Conservation (phyloP, 2,329 filamentous ascomycete genomes). For the Fusarium beomiforme region DNA sequence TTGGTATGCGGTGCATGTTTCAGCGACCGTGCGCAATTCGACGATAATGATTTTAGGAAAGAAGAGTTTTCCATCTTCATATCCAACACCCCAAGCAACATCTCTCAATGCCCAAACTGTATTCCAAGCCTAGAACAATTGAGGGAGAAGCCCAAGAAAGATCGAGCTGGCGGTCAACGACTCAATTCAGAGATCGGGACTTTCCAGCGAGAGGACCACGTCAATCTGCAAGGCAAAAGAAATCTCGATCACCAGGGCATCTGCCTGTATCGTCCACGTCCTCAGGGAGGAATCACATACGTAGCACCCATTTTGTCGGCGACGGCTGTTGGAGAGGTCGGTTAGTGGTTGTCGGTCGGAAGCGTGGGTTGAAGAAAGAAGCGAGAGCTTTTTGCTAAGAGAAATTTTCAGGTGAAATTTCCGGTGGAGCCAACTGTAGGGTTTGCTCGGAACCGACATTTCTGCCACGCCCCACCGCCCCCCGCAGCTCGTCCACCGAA, state of each 20-base stretch:
- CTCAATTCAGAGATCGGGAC: conserved; percentile 40
- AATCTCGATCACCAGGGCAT: conserved; percentile 60
- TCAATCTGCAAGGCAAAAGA: conserved; percentile 73
- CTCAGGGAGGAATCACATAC: conserved; percentile 61
- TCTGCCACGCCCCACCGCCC: conserved; percentile 54
- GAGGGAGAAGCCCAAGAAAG: conserved; percentile 72
- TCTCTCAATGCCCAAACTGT: conserved; percentile 66
- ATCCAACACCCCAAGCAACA: conserved; percentile 78
- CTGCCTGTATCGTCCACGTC: conserved; percentile 46
- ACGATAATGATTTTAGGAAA: conserved; percentile 80
- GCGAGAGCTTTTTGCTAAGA: conserved; percentile 3
- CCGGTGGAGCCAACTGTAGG: conserved; percentile 32
- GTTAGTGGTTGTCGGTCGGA: conserved; percentile 52
- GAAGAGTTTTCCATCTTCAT: conserved; percentile 73
- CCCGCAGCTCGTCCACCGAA: conserved; percentile 33
- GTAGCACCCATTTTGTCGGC: conserved; percentile 59
- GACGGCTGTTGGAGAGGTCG: conserved; percentile 51
- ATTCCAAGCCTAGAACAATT: conserved; percentile 56
- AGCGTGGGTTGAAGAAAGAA: conserved; percentile 22
- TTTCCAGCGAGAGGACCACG: conserved; percentile 85
- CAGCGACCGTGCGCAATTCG: conserved; percentile 38
- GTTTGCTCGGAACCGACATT: conserved; percentile 42
- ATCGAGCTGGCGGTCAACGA: conserved; percentile 77
- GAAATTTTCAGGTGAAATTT: conserved; percentile 37
- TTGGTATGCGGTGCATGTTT: conserved; percentile 38